Evolutionary conservation across 345 rosid genomes (phyloP), one percentile per base, ranked within the genome.

Genomic region (Rubroshorea leprosula): DNA sequence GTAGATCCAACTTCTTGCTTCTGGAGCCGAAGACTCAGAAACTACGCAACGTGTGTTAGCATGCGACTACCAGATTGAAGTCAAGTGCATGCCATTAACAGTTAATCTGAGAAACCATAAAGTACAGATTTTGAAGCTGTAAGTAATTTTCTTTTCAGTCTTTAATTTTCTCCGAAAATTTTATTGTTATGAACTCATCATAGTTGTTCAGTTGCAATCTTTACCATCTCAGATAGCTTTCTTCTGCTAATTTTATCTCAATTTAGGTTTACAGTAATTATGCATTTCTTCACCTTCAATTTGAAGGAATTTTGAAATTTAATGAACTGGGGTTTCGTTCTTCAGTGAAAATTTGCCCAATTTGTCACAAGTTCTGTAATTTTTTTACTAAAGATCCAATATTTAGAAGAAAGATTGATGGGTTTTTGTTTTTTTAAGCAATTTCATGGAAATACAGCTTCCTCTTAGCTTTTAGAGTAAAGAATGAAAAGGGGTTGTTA

Each of bases 371-470:
- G 4, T 29, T 29, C 35, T 29, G 4, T 4, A 29, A 29, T 29
- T 29, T 9, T 29, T 29, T 9, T 29, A n/a, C n/a, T 29, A 29
- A 4, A 9, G 23, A 44, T 41, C 51, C 12, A 9, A 11, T 25
- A 1, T 25, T 58, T 47, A 19, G 46, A 19, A 15, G n/a, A 29
- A 47, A 19, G 19, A 6, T 59, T 26, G 0, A 51, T 20, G 46
- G 26, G 54, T 48, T 58, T 29, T 25, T 56, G 22, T 9, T 44
- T 45, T n/a, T 47, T 22, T 5, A 8, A 19, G 52, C 24, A 20
- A 60, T 60, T 46, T 48, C 54, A 48, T 60, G 54, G 19, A 25
- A 21, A 21, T 29, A n/a, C n/a, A n/a, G n/a, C n/a, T n/a, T n/a
- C n/a, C n/a, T n/a, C n/a, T n/a, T n/a, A n/a, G n/a, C n/a, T n/a